Base-by-base conservation (phyloP, 352 stramenopile genomes). In the Sclerospora graminicola region DNA sequence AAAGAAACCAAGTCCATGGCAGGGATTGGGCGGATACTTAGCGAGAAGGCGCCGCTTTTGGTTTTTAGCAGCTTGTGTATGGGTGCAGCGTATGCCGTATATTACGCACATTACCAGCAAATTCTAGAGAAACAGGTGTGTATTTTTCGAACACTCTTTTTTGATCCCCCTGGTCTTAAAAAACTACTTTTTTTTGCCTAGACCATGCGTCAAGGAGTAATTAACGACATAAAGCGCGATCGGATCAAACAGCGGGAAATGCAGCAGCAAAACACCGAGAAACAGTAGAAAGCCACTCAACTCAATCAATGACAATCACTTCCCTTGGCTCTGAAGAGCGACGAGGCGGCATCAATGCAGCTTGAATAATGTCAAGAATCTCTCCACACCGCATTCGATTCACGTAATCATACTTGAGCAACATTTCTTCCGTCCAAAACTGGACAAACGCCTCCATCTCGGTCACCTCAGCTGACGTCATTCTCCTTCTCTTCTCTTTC, bases 51-150 rank as follows among this genome's bases (percentile, higher is more conserved):
- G 27, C 77, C 77, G 1, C 40, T 62, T 51, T 36, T 76, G 26
- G 61, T 82, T 41, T 56, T 89, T 48, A 48, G 48, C 2, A 44
- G 54, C 26, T 20, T 86, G 14, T 52, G 68, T 19, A 52, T 39
- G 6, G 76, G 69, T 24, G 48, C 77, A 0, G 52, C 21, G n/a
- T 84, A 74, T 57, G 60, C 72, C 16, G 62, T 89, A 21, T 89
- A 74, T 44, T 89, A 82, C 30, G 78, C 78, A n/a, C 78, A 89
- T 57, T 41, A 84, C 51, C 78, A 89, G 63, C 78, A 89, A 38
- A 53, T 60, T 27, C 54, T 51, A 5, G 74, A 87, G 41, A 89
- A 87, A 46, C 57, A 87, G 70, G 74, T 89, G 20, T 19, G 57
- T 47, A 2, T 11, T 13, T 11, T 21, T 23, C 15, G 4, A n/a